Conservation (phyloP, 176 grass and related monocot genomes). For the Neostapfia colusana region DNA sequence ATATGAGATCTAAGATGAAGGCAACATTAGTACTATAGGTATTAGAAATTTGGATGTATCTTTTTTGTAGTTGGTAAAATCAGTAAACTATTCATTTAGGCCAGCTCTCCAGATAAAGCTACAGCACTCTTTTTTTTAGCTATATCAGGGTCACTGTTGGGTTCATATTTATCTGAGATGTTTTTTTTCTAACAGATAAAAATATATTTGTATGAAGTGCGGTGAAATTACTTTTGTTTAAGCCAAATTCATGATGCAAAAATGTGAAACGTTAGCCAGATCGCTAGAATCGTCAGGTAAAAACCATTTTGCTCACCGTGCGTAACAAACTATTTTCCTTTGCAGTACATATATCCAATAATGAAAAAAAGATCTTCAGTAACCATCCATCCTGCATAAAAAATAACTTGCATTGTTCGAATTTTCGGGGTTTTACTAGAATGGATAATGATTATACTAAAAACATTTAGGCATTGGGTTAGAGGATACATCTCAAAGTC, state of each 20-base stretch:
- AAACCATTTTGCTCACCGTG: neutral
- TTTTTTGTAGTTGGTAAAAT: slow-evolving; percentile 16
- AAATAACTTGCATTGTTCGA: no score
- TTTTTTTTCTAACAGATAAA: neutral
- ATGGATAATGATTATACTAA: neutral
- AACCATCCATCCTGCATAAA: neutral
- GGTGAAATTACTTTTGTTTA: neutral
- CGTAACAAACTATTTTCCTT: neutral
- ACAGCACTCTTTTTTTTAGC: neutral
- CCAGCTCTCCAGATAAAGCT: neutral
- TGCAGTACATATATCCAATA: neutral
- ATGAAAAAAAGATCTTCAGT: neutral
- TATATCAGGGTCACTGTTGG: neutral
- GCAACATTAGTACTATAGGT: slow-evolving; percentile 34
- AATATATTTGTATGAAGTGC: slow-evolving; percentile 23
- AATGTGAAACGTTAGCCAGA: neutral
- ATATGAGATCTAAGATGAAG: slow-evolving; percentile 61
- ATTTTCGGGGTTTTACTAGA: neutral
- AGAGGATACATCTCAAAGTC: neutral
- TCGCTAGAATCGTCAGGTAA: neutral
- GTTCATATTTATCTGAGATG: slow-evolving; percentile 18
- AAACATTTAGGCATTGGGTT: neutral
- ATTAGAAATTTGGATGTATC: slow-evolving; percentile 23
- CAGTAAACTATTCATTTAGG: slow-evolving; percentile 11
- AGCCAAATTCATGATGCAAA: neutral